Conservation (phyloP, 2,329 filamentous ascomycete species). For the Biscogniauxia mediterranea region DNA sequence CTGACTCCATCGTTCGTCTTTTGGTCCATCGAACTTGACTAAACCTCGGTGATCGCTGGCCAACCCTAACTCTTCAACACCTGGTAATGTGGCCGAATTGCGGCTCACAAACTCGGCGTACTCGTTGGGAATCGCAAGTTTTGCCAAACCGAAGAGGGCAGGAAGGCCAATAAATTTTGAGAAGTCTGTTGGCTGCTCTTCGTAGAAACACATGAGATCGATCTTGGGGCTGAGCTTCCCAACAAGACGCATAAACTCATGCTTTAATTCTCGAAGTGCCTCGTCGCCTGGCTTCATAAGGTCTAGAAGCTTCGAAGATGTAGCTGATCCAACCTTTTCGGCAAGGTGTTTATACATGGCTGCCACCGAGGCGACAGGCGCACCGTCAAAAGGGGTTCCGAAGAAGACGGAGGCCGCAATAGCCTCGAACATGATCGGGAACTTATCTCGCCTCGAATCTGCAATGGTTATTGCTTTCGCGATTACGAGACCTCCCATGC, state of each 20-base stretch:
- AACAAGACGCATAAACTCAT: conserved; percentile 39
- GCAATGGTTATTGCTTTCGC: conserved; percentile 39
- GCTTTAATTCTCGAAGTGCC: conserved; percentile 35
- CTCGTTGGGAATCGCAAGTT: conserved; percentile 32
- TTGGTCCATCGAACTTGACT: conserved; percentile 42
- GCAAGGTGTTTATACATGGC: conserved; percentile 37
- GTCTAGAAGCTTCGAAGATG: conserved; percentile 38
- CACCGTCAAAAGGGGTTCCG: conserved; percentile 41
- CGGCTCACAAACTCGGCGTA: conserved; percentile 39
- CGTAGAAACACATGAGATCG: conserved; percentile 39
- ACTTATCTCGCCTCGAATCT: conserved; percentile 35
- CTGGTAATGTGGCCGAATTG: conserved; percentile 40
- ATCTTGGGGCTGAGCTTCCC: conserved; percentile 37
- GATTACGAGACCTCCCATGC: conserved; percentile 44
- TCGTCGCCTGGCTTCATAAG: conserved; percentile 41
- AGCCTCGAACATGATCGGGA: conserved; percentile 40
- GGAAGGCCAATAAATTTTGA: conserved; percentile 36
- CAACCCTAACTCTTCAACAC: conserved; percentile 36
- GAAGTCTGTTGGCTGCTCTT: conserved; percentile 39
- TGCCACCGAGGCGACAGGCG: conserved; percentile 36
- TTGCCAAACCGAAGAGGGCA: conserved; percentile 26
- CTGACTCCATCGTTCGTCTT: conserved; percentile 36
- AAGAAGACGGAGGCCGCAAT: conserved; percentile 41
- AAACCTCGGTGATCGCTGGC: conserved; percentile 39
- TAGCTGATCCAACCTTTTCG: conserved; percentile 33